Evolutionary conservation across 768 basidiomycete species (phyloP).

Genomic region (Favolaschia claudopus): DNA sequence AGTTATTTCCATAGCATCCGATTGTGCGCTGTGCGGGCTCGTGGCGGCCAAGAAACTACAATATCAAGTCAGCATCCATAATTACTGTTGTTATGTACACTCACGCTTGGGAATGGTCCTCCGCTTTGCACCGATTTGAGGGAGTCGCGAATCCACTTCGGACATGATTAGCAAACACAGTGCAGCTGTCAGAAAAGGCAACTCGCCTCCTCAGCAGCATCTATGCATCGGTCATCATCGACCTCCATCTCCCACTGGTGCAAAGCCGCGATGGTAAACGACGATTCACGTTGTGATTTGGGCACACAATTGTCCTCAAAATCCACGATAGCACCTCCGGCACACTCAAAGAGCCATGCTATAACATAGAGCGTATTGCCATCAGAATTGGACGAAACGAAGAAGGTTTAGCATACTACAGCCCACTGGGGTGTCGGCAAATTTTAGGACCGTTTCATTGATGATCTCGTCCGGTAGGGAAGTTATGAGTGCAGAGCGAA

Average conservation of each 20-base stretch:
- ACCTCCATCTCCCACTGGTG: conserved; percentile 93
- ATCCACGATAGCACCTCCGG: conserved; percentile 81
- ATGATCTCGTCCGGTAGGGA: conserved; percentile 88
- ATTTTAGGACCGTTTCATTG: conserved; percentile 81
- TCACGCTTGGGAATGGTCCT: conserved; percentile 85
- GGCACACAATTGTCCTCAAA: conserved; percentile 79
- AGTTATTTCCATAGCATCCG: conserved; percentile 78
- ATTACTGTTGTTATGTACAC: conserved; percentile 45
- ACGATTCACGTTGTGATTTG: conserved; percentile 77
- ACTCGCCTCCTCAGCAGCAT: conserved; percentile 81
- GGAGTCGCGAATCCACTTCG: conserved; percentile 81
- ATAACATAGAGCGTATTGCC: not conserved
- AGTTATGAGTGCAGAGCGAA: conserved; percentile 85
- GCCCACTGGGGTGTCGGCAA: conserved; percentile 85
- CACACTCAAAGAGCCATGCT: conserved; percentile 95
- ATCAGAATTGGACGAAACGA: conserved; percentile 26
- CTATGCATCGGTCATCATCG: conserved; percentile 81
- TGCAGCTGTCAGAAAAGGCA: not conserved
- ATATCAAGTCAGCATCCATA: no score
- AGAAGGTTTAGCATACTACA: conserved; percentile 71
- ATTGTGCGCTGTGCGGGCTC: conserved; percentile 69
- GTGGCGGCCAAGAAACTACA: conserved; percentile 77
- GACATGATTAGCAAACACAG: conserved; percentile 20
- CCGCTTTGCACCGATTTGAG: conserved; percentile 77
- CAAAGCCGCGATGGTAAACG: conserved; percentile 87